Base-by-base conservation (phyloP, 2,329 filamentous ascomycete genomes). In the Neospermospora avenae region DNA sequence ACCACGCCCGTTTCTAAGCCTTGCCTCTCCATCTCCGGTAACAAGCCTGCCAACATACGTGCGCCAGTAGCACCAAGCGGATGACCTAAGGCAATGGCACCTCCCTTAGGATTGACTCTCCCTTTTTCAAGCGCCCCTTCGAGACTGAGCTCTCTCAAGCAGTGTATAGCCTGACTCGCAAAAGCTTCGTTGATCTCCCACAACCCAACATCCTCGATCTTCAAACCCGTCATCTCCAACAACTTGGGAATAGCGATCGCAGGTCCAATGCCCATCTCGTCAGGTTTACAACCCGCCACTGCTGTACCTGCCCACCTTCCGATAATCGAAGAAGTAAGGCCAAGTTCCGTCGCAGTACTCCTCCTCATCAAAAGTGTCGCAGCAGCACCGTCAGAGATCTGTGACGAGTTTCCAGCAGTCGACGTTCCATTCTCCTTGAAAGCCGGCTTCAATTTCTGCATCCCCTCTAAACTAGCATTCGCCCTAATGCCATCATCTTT, bases 121-220 rank as follows among this genome's bases (percentile, higher is more conserved):
- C 84, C 84, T 58, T 83, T 76, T 67, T 87, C 81, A 77, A 80
- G 85, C 66, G 70, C 84, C 69, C 77, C 73, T 73, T 86, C 86
- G 20, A 93, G 77, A 0, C 86, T 88, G 11, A 95, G 72, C 69
- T 85, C 82, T 62, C 91, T 78, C 48, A 93, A 77, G 68, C 88
- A 93, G 76, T 96, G 81, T 4, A 88, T 75, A 1, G 83, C 79
- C 75, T 88, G 85, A 68, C 82, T 85, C 2, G 85, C 85, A 74
- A 88, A 88, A 6, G 85, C 85, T 82, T 97, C 93, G 74, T 97
- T 97, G 75, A 97, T 89, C 79, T 97, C 93, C 92, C 92, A 97
- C 10, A 95, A 79, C 37, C 87, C 83, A 0, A 98, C 84, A 60
- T 97, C 91, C 2, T 80, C 78, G 13, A 78, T 86, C 45, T 76